phyloP scores from a whole-genome alignment of 257 asterid genomes.

The Anisodus acutangulus region DNA sequence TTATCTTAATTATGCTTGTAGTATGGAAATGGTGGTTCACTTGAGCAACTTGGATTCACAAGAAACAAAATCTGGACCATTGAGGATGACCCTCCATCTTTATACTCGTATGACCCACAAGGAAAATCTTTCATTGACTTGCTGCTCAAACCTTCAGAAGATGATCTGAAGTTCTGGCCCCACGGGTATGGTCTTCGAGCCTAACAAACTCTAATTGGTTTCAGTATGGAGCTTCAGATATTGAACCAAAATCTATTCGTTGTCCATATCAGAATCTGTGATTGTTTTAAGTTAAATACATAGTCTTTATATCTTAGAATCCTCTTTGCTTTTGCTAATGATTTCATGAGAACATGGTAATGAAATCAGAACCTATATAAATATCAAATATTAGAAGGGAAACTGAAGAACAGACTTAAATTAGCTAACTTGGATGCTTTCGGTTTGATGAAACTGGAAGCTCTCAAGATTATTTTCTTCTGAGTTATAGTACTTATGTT shows the following conservation, averaged over 20 bases:
- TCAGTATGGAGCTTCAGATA: neutral
- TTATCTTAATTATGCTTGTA: conserved; percentile 38
- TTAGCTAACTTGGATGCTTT: neutral
- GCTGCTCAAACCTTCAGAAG: conserved; percentile 84
- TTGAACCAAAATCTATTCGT: neutral
- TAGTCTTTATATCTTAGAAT: neutral
- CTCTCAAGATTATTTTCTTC: neutral
- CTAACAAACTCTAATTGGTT: conserved; percentile 24
- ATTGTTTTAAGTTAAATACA: conserved; percentile 2
- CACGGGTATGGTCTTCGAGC: conserved; percentile 55
- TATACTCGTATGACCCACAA: conserved; percentile 54
- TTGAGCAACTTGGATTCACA: conserved; percentile 86
- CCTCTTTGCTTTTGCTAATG: conserved; percentile 12
- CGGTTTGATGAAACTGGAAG: neutral
- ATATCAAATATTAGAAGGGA: neutral
- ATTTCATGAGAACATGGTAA: conserved; percentile 2
- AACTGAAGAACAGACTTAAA: neutral
- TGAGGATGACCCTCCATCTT: conserved; percentile 81
- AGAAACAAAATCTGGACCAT: conserved; percentile 81
- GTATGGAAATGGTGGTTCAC: conserved; percentile 73
- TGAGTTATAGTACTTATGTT: neutral
- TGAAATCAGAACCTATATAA: neutral
- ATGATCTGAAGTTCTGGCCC: conserved; percentile 89
- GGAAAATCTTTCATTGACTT: conserved; percentile 83
- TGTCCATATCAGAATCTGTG: neutral